Evolutionary conservation across 1,284 basidiomycete genomes (phyloP).

Genomic region (Boletus semigastroideus): DNA sequence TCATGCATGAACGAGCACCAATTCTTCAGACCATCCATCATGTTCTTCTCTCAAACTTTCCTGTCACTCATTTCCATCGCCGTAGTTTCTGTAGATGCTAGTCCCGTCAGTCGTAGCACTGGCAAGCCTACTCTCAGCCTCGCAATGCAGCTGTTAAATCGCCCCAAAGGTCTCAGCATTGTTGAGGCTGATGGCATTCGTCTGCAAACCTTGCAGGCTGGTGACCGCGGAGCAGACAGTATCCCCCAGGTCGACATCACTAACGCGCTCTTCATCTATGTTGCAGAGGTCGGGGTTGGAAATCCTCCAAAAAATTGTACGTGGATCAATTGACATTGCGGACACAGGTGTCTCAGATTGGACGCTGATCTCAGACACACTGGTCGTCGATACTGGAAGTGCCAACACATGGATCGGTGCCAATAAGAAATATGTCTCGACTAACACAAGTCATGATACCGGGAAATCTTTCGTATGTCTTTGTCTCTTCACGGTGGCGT

Average conservation of each 20-base stretch:
- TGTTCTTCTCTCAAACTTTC: conserved; percentile 19
- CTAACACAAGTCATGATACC: conserved; percentile 44
- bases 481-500: neutral
- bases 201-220: neutral
- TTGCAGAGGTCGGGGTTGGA: conserved; percentile 40
- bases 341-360: neutral
- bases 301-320: conserved; percentile 44
- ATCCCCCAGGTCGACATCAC: neutral
- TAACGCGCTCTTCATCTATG: neutral
- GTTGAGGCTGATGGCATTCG: neutral
- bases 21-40: neutral
- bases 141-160: neutral
- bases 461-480: conserved; percentile 38
- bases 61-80: conserved; percentile 13
- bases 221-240: too few relatives aligned
- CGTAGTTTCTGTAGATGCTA: conserved; percentile 13
- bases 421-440: conserved; percentile 38
- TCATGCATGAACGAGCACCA: too few relatives aligned
- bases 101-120: conserved; percentile 4
- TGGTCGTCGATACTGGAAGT: conserved; percentile 33
- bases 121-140: conserved; percentile 8
- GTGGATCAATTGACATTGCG: conserved; percentile 5
- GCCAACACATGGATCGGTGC: conserved; percentile 42
- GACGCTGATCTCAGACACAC: conserved; percentile 14
- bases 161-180: neutral